Evolutionary conservation across 306 rosid genomes (phyloP).

Genomic region (Fragaria nilgerrensis): DNA sequence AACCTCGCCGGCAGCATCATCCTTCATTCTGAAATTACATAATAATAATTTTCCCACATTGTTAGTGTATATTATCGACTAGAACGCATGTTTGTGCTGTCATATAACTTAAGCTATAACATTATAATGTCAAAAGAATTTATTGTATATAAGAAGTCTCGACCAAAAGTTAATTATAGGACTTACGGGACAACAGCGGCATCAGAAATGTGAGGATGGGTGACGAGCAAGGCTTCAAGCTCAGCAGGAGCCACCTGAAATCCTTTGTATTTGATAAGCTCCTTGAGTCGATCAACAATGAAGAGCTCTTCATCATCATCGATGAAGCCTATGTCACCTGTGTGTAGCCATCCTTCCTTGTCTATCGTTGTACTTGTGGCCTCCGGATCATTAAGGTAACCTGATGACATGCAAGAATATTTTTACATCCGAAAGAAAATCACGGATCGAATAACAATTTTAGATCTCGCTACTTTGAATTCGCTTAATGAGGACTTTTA

Average conservation of each 20-base stretch:
- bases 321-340: constrained; percentile 72
- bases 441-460: too few relatives aligned
- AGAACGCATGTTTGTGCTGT: background rate
- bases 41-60: background rate
- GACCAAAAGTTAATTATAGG: background rate
- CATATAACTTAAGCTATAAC: background rate
- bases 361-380: constrained; percentile 71
- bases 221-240: constrained; percentile 72
- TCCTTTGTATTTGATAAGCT: constrained; percentile 83
- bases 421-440: too few relatives aligned
- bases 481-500: too few relatives aligned
- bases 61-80: background rate
- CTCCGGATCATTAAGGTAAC: constrained; percentile 66
- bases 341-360: constrained; percentile 76
- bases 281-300: constrained; percentile 84
- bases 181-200: constrained; percentile 83
- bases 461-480: too few relatives aligned
- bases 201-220: constrained; percentile 67
- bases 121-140: background rate
- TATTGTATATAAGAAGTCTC: too few relatives aligned
- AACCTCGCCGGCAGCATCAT: constrained; percentile 77
- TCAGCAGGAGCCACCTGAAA: constrained; percentile 93
- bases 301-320: constrained; percentile 82
- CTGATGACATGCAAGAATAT: constrained; percentile 21
- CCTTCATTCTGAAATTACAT: constrained; percentile 54